Evolutionary conservation across 129 eudicot species (phyloP).

Genomic region (Chrysanthemum makinoi): DNA sequence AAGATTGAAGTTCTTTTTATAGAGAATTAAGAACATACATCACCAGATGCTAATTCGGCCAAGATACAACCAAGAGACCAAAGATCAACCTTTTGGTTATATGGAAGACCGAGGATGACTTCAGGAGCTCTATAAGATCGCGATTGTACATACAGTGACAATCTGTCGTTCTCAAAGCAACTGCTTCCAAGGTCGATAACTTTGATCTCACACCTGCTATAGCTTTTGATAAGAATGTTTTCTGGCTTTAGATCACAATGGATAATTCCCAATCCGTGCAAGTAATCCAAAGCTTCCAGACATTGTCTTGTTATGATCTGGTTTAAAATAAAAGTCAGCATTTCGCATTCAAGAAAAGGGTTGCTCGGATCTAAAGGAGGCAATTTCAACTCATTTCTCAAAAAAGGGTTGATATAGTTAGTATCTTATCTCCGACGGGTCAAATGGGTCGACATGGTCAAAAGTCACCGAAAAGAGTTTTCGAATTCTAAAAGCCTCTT

Average conservation of each 20-base stretch:
- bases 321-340: not conserved
- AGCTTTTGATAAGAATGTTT: conserved; percentile 88
- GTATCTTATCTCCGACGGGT: not conserved
- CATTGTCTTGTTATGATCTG: conserved; percentile 82
- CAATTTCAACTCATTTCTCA: not conserved
- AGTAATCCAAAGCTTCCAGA: conserved; percentile 80
- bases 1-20: conserved; percentile 6
- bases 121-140: conserved; percentile 99
- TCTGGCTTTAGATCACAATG: conserved; percentile 99
- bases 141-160: conserved; percentile 87
- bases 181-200: conserved; percentile 99
- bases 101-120: conserved; percentile 86
- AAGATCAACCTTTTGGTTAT: conserved; percentile 79
- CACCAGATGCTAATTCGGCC: conserved; percentile 89
- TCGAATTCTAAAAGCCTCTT: not conserved
- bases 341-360: conserved; percentile 16
- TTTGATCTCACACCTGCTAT: conserved; percentile 87
- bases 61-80: conserved; percentile 98
- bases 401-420: not conserved
- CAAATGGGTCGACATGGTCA: not conserved
- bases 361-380: not conserved
- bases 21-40: conserved; percentile 41
- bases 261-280: conserved; percentile 79
- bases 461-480: not conserved
- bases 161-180: conserved; percentile 70